A percentile compares a stretch with the other conserved stretches of the same genome.
phyloP scores from a whole-genome alignment of 2,329 filamentous ascomycete genomes.

The Sporothrix mexicana region DNA sequence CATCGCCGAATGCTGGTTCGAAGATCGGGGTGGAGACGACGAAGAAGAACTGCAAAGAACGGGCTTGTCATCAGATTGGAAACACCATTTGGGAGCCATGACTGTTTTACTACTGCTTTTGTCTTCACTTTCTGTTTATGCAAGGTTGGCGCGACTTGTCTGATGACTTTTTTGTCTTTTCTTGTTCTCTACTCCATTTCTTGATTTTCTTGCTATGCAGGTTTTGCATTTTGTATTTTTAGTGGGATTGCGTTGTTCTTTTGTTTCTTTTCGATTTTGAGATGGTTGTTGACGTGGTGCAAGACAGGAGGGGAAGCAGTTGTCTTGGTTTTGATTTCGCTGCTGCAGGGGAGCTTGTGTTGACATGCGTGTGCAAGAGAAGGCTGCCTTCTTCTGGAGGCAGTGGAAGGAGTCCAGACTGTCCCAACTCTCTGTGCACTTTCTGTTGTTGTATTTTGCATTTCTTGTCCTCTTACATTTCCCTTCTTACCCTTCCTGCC shows the following conservation, averaged over 20 bases:
- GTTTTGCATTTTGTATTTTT: constrained; percentile 20
- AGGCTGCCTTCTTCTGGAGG: not conserved
- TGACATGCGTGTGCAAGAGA: constrained; percentile 10
- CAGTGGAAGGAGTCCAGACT: constrained; percentile 6
- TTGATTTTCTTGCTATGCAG: constrained; percentile 13
- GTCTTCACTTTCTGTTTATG: constrained; percentile 31
- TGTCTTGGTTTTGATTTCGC: not conserved
- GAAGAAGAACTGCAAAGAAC: constrained; percentile 23
- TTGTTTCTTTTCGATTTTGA: constrained; percentile 24
- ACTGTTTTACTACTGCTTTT: constrained; percentile 33
- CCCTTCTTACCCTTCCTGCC: constrained; percentile 19
- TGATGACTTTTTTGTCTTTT: constrained; percentile 33
- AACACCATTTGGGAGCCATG: constrained; percentile 37
- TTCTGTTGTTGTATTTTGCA: constrained; percentile 15
- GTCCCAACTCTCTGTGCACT: not conserved
- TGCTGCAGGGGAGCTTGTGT: not conserved
- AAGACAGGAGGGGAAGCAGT: constrained; percentile 14
- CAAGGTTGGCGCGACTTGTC: constrained; percentile 34
- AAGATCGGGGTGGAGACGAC: constrained; percentile 8
- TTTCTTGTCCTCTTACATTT: constrained; percentile 1
- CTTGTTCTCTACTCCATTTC: constrained; percentile 10
- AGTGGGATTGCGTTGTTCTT: not conserved
- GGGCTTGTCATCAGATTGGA: constrained; percentile 40
- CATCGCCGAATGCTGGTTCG: constrained; percentile 34
- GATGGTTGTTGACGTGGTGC: constrained; percentile 25